These are phyloP conservation scores for Rhizopogon sp. DNA, from an alignment of 768 basidiomycete species.

Conservation along the genomic window DNA sequence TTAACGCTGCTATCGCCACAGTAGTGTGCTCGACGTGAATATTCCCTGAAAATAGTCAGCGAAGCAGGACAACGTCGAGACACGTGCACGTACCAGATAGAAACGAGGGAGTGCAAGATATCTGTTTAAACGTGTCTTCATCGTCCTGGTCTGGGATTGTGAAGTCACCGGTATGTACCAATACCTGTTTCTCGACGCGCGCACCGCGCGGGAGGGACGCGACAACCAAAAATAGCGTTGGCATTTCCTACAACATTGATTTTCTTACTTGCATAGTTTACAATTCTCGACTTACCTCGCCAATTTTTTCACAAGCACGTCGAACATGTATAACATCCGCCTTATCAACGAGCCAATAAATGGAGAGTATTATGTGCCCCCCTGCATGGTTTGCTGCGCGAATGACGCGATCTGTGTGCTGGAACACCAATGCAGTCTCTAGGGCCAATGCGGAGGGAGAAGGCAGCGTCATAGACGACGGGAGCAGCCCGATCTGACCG, in stretches of 20 bases:
- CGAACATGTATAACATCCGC: conserved; percentile 36
- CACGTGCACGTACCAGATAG: conserved; percentile 31
- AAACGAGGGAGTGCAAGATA: conserved; percentile 33
- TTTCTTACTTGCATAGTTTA: no score
- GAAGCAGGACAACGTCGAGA: neutral
- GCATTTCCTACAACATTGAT: conserved; percentile 23
- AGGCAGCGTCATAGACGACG: conserved; percentile 66
- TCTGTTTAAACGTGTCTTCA: conserved; percentile 34
- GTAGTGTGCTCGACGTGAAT: neutral
- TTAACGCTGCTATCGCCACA: no score
- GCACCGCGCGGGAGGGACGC: conserved; percentile 69
- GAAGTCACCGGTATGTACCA: conserved; percentile 64
- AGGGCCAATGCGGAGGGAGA: conserved; percentile 36
- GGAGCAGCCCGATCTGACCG: conserved; percentile 91
- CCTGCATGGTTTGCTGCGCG: conserved; percentile 50
- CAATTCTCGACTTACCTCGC: conserved; percentile 12
- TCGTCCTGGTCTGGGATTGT: conserved; percentile 38
- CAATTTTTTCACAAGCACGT: conserved; percentile 27
- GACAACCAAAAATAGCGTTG: conserved; percentile 57
- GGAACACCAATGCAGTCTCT: conserved; percentile 72
- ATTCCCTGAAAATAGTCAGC: neutral
- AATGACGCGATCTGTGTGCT: conserved; percentile 73
- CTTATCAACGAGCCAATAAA: conserved; percentile 65
- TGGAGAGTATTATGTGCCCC: conserved; percentile 55
- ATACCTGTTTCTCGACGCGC: conserved; percentile 69